Conservation (phyloP, 371 early-diverging fungal genomes). For the Syncephalastrum sp. region DNA sequence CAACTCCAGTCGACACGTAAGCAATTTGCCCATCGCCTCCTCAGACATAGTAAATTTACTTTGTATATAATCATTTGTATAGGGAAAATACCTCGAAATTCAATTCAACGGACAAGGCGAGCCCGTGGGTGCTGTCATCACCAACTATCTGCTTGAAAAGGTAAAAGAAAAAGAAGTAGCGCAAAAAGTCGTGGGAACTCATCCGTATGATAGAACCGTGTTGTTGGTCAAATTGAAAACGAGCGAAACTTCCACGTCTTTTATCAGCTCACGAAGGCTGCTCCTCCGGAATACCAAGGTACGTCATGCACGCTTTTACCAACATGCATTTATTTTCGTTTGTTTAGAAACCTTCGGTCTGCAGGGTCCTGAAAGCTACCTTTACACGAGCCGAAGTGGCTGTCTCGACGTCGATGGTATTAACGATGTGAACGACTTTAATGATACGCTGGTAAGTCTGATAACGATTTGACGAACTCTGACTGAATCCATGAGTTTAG, state of each 20-base stretch:
- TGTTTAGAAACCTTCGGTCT: constrained; percentile 70
- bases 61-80: constrained; percentile 6
- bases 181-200: neutral
- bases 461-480: neutral
- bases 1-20: constrained; percentile 97
- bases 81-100: constrained; percentile 99
- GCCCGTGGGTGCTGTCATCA: constrained; percentile 97
- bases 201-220: constrained; percentile 65
- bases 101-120: constrained; percentile 91
- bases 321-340: neutral
- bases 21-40: constrained; percentile 12
- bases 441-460: constrained; percentile 62
- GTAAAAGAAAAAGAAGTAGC: constrained; percentile 30
- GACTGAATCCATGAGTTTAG: constrained; percentile 23
- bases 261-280: constrained; percentile 85
- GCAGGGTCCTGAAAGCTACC: constrained; percentile 79
- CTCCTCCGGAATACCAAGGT: constrained; percentile 71
- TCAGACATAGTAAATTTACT: neutral
- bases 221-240: constrained; percentile 91
- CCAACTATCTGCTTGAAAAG: constrained; percentile 98
- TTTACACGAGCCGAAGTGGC: constrained; percentile 72
- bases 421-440: constrained; percentile 75
- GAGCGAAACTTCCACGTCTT: constrained; percentile 99
- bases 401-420: constrained; percentile 82
- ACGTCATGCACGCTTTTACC: constrained; percentile 4